Base-by-base conservation (phyloP, 1,284 basidiomycete genomes). In the Puccinia coronata region DNA sequence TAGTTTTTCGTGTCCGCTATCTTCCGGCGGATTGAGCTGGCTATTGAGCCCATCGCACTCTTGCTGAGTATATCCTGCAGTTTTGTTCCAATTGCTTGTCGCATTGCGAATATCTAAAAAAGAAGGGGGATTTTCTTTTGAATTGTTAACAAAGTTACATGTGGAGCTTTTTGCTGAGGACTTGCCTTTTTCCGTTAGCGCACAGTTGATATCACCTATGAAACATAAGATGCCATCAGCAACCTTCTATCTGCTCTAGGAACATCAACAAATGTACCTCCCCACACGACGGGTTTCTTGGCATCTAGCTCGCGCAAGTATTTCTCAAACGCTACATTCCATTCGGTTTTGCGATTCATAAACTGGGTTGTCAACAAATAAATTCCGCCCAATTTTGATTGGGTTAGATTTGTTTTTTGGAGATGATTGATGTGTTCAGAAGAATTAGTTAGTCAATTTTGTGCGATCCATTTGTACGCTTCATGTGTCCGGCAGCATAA, bases 161-260 rank as follows among this genome's bases (percentile, higher is more conserved):
- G 23, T 73, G 23, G 61, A 16, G 23, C 8, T 63, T 5, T 39
- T 1, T 34, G 23, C 39, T n/a, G 2, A 18, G 25, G 28, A 49
- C 23, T 49, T 70, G 59, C 76, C 76, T 55, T 78, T 78, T 57
- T 80, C 78, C 11, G 78, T 59, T 34, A 63, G 31, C 28, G 78
- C 78, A 59, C 78, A 80, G 51, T 80, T 80, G 67, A 80, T 72
- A 39, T 80, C 78, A 53, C 78, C 78, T 78, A 57, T 2, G 25
- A 9, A 39, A 8, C 2, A 9, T 25, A 5, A 49, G 28, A n/a
- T 67, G 23, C 11, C 20, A 43, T 67, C 63, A 67, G 36, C 3
- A 20, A n/a, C 20, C n/a, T 20, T 67, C 3, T n/a, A 5, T n/a
- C 23, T 36, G 34, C n/a, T 23, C n/a, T 51, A 6, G 43, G 53